A percentile compares a stretch with the other conserved stretches of the same genome.
These are phyloP conservation scores for Vitis riparia DNA, from an alignment of 164 flowering plant species.

Conservation along the genomic window DNA sequence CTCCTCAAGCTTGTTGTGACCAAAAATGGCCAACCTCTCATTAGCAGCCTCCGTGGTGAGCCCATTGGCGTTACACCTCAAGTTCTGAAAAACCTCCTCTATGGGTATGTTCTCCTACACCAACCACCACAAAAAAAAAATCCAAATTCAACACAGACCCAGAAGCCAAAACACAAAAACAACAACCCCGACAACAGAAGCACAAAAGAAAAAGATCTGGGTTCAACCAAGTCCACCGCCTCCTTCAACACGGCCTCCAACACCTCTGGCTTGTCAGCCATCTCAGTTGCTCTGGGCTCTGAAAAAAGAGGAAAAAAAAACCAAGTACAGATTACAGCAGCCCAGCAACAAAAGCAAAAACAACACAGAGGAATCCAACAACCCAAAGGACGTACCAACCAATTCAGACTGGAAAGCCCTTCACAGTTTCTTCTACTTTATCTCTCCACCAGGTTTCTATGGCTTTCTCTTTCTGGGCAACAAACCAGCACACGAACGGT, in stretches of 20 bases:
- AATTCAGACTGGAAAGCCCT: not conserved
- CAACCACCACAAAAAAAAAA: not conserved
- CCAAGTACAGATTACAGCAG: too few species aligned
- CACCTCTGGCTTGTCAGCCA: slow-evolving; percentile 42
- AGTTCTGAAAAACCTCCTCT: slow-evolving; percentile 76
- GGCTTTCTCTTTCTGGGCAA: too few species aligned
- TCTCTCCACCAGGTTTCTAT: not conserved
- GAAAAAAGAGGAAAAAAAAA: too few species aligned
- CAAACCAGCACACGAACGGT: too few species aligned
- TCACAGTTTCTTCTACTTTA: slow-evolving; percentile 3
- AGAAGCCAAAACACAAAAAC: slow-evolving; percentile 9
- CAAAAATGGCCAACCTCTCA: slow-evolving; percentile 63
- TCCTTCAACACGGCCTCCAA: slow-evolving; percentile 72
- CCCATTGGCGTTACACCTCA: slow-evolving; percentile 64
- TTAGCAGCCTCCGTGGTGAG: slow-evolving; percentile 58
- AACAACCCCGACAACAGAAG: not conserved
- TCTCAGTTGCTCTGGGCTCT: slow-evolving; percentile 8
- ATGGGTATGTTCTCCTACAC: slow-evolving; percentile 78
- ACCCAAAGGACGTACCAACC: too few species aligned
- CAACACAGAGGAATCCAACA: too few species aligned
- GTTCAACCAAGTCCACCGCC: slow-evolving; percentile 64
- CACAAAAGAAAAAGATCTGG: not conserved
- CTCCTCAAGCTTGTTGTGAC: slow-evolving; percentile 77
- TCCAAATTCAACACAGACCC: slow-evolving; percentile 9
- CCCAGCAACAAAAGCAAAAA: too few species aligned